phyloP scores from a whole-genome alignment of 305 asterid genomes.

The Rubia occidens region DNA sequence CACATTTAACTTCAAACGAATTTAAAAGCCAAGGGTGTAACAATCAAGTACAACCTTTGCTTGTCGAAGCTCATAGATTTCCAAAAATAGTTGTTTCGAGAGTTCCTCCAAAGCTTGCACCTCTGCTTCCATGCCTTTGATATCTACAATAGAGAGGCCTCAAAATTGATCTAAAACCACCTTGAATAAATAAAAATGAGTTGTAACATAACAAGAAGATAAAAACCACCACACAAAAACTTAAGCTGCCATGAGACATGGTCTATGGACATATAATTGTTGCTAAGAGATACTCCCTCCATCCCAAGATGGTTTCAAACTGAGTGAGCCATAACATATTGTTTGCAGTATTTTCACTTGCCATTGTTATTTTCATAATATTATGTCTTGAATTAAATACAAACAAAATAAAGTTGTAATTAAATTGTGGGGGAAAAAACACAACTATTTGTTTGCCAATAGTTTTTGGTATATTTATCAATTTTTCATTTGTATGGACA shows the following conservation, averaged over 20 bases:
- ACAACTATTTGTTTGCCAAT: no score
- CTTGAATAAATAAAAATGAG: slow-evolving; percentile 14
- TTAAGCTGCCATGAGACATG: not conserved
- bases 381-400: no score
- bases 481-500: no score
- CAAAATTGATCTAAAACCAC: slow-evolving; percentile 10
- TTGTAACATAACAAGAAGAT: not conserved
- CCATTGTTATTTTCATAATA: no score
- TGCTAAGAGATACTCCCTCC: no score
- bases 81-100: slow-evolving; percentile 81
- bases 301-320: no score
- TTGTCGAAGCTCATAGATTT: slow-evolving; percentile 96
- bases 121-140: slow-evolving; percentile 81
- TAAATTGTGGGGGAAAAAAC: no score
- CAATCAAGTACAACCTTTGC: slow-evolving; percentile 60
- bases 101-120: slow-evolving; percentile 93
- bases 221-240: not conserved
- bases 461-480: no score
- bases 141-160: slow-evolving; percentile 40
- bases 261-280: not conserved
- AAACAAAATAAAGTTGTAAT: no score
- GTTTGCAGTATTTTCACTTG: no score
- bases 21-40: slow-evolving; percentile 4
- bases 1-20: not conserved
- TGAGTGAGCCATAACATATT: no score